Conservation (phyloP, 2,329 filamentous ascomycete genomes). For the Ilyonectria sp. region DNA sequence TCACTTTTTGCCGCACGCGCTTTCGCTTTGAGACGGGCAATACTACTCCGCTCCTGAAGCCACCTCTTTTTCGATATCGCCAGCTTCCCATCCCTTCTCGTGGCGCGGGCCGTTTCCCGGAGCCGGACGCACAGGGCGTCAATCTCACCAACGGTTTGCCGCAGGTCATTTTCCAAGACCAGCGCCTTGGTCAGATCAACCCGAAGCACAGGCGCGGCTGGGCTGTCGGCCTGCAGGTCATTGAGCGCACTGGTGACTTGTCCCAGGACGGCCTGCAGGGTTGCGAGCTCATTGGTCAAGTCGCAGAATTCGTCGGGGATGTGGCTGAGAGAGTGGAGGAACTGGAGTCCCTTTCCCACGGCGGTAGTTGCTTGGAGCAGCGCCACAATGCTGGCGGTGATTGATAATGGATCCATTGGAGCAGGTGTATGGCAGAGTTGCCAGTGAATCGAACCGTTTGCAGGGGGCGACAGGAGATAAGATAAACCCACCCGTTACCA, state of each 20-base stretch:
- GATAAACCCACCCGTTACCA: no score
- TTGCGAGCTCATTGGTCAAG: constrained; percentile 1
- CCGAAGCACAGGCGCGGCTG: neutral
- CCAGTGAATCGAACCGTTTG: no score
- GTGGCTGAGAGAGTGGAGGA: neutral
- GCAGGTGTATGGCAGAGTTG: neutral
- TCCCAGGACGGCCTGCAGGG: neutral
- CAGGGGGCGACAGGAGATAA: no score
- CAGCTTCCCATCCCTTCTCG: neutral
- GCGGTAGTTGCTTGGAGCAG: neutral
- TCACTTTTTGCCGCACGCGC: neutral
- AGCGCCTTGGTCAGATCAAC: neutral
- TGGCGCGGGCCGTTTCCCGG: neutral
- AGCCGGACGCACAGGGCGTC: neutral
- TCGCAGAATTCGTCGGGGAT: neutral
- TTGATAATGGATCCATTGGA: neutral
- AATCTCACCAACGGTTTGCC: neutral
- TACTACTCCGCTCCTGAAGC: neutral
- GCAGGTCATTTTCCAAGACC: neutral
- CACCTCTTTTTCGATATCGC: neutral
- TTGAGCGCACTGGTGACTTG: neutral
- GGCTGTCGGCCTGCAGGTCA: neutral
- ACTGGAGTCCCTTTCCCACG: neutral
- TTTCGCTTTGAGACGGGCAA: neutral
- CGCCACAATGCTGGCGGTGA: neutral